Evolutionary conservation across 2,329 filamentous ascomycete species (phyloP), one percentile per base, ranked within the genome.

Genomic region (Amesomyces nigricolor): DNA sequence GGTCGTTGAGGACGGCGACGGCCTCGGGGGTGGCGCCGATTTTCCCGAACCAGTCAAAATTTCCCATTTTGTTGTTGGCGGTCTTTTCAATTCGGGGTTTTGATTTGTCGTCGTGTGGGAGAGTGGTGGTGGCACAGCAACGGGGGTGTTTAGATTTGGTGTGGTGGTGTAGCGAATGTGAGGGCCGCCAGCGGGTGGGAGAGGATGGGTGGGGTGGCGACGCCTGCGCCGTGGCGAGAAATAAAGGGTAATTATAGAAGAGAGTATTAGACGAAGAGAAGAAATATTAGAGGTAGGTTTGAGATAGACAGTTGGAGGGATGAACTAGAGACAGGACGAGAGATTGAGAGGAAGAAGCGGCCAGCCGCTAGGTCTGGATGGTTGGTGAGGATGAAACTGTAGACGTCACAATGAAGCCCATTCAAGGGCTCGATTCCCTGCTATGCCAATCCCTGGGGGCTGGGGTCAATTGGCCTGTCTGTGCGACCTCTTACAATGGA

Each of bases 1-100:
- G 81, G 64, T 83, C 79, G 71, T 83, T 83, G 66, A 84, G 73
- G 51, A 77, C 75, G 60, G 78, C 79, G 63, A 84, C 78, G 62
- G 80, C 80, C 66, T 81, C 70, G 37, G 74, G 71, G 16, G 81
- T 83, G 47, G 80, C 81, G 68, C 81, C 81, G 63, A 84, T 76
- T 57, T 71, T 75, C 63, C 65, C 65, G 62, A 84, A 77, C 73
- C 77, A 84, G 67, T 77, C 78, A 66, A 83, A 83, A 66, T 79
- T 73, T 58, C 75, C 78, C 72, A 77, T 76, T 46, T 47, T 58
- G 42, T 43, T 7, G 35, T 22, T 43, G 22, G 13, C 22, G 6
- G 22, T 26, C 29, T 49, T 52, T 19, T 39, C n/a, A 8, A 29
- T n/a, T 16, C 4, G 22, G 5, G 35, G 8, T 44, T n/a, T 26